These are phyloP conservation scores for Fusarium siculi DNA, from an alignment of 2,329 filamentous ascomycete species.

Conservation along the genomic window DNA sequence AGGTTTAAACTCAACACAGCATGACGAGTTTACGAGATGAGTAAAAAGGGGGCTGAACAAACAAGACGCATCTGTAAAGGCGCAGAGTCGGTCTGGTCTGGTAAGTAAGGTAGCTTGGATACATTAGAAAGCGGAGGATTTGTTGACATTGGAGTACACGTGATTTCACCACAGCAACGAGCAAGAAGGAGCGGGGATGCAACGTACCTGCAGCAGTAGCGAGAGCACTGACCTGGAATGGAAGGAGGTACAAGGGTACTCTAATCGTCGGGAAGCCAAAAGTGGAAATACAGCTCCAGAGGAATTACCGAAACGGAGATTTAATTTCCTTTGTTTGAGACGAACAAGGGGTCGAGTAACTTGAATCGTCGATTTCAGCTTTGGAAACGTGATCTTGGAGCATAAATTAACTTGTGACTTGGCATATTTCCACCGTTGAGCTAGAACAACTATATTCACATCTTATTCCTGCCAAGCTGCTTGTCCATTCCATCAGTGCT, in stretches of 20 bases:
- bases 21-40: conserved; percentile 11
- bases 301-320: conserved; percentile 21
- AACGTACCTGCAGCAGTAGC: conserved; percentile 40
- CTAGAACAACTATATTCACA: neutral
- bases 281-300: conserved; percentile 22
- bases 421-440: neutral
- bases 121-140: conserved; percentile 11
- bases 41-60: conserved; percentile 27
- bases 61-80: conserved; percentile 10
- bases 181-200: conserved; percentile 28
- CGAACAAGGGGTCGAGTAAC: neutral
- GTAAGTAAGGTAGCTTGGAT: neutral
- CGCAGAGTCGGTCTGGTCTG: neutral
- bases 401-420: neutral
- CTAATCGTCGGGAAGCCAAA: conserved; percentile 15
- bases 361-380: conserved; percentile 18
- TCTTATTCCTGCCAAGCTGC: neutral
- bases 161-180: conserved; percentile 51
- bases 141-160: conserved; percentile 45
- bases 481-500: neutral
- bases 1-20: conserved; percentile 4
- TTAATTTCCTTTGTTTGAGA: conserved; percentile 32
- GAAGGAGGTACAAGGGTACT: conserved; percentile 27
- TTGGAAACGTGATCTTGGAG: neutral
- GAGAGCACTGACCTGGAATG: conserved; percentile 28